phyloP scores from a whole-genome alignment of 148 eudicot species.

The Vaccinium darrowii region DNA sequence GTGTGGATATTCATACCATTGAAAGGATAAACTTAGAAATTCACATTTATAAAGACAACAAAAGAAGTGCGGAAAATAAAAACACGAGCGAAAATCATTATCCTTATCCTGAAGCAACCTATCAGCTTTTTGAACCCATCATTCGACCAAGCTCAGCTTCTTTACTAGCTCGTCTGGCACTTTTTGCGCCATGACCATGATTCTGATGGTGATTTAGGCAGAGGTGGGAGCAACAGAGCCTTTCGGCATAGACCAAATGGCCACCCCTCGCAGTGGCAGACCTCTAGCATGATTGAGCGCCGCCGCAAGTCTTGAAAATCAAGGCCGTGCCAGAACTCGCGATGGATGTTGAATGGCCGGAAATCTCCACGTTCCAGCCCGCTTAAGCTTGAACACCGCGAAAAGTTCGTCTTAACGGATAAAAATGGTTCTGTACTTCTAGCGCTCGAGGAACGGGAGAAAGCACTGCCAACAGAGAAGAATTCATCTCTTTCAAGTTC shows the following conservation, averaged over 20 bases:
- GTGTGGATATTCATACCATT: neutral
- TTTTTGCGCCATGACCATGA: conserved; percentile 87
- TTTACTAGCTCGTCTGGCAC: conserved; percentile 22
- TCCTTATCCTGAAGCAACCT: neutral
- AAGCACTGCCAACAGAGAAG: conserved; percentile 47
- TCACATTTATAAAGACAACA: neutral
- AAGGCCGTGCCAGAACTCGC: conserved; percentile 19
- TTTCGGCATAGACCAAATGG: conserved; percentile 83
- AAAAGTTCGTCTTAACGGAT: conserved; percentile 52
- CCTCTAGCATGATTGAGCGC: conserved; percentile 52
- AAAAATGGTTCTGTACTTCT: conserved; percentile 50
- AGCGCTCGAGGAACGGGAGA: conserved; percentile 52
- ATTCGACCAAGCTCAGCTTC: conserved; percentile 10
- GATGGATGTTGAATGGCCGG: neutral
- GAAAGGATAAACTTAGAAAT: neutral
- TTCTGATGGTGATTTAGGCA: conserved; percentile 84
- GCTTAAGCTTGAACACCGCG: conserved; percentile 48
- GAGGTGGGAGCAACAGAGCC: conserved; percentile 79
- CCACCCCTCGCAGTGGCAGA: conserved; percentile 83
- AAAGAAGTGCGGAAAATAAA: neutral
- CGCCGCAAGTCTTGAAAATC: conserved; percentile 33
- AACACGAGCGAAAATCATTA: neutral
- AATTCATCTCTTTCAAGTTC: conserved; percentile 51
- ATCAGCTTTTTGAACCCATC: neutral
- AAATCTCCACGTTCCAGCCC: conserved; percentile 33